These are phyloP conservation scores for Saccharomyces hybrid DNA, from an alignment of 1,139 yeast genomes.

Conservation along the genomic window DNA sequence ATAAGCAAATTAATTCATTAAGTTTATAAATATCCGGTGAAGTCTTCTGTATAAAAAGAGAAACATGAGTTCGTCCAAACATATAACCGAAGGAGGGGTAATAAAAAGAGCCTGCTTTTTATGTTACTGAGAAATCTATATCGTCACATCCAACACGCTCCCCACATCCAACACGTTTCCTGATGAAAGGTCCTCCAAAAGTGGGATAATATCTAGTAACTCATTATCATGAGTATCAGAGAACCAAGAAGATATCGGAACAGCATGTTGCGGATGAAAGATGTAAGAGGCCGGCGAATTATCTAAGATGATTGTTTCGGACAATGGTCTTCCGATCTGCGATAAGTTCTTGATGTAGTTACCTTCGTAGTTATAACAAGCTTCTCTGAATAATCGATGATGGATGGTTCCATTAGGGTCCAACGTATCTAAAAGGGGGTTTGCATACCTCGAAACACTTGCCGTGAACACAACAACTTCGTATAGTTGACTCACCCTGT, in stretches of 20 bases:
- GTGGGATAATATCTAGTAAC: slow-evolving; percentile 81
- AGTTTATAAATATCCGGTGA: neutral
- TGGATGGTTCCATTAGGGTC: slow-evolving; percentile 63
- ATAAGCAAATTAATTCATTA: neutral
- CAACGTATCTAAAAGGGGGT: slow-evolving; percentile 82
- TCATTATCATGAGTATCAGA: slow-evolving; percentile 97
- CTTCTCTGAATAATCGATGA: slow-evolving; percentile 87
- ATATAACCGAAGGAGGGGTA: neutral
- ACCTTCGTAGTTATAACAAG: slow-evolving; percentile 75
- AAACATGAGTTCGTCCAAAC: neutral
- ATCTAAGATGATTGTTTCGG: slow-evolving; percentile 82
- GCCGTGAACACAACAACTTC: slow-evolving; percentile 98
- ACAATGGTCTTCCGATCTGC: slow-evolving; percentile 86
- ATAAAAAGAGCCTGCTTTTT: neutral
- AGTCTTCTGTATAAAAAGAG: neutral
- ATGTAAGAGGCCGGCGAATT: slow-evolving; percentile 96
- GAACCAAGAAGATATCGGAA: slow-evolving; percentile 98
- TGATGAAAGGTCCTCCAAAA: slow-evolving; percentile 74
- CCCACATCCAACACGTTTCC: slow-evolving; percentile 69
- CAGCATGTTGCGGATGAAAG: slow-evolving; percentile 95
- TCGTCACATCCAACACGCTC: slow-evolving; percentile 68
- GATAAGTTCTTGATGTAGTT: slow-evolving; percentile 89
- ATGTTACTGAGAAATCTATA: slow-evolving; percentile 20
- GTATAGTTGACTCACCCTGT: slow-evolving; percentile 71
- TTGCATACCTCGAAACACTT: slow-evolving; percentile 89